These are phyloP conservation scores for Aspergillus asperescens DNA, from an alignment of 495 filamentous ascomycete species.

Conservation along the genomic window DNA sequence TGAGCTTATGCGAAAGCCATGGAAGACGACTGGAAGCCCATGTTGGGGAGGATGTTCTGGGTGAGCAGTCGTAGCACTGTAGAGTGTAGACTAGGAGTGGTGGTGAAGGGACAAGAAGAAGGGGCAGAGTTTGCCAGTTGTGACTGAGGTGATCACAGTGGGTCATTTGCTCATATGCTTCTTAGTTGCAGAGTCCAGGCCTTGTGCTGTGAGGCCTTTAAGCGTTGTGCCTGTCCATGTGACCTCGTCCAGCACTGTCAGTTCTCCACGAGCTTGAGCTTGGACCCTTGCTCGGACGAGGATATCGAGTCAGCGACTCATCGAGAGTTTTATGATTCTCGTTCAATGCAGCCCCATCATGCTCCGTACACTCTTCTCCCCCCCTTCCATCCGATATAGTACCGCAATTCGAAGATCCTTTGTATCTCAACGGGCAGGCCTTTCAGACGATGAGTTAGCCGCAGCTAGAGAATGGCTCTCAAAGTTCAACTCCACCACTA, in stretches of 20 bases:
- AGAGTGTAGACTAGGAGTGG: neutral
- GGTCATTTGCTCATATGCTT: neutral
- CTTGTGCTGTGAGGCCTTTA: neutral
- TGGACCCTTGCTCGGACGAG: neutral
- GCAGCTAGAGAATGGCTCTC: conserved; percentile 73
- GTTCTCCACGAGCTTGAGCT: neutral
- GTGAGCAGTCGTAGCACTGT: neutral
- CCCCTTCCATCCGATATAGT: conserved; percentile 7
- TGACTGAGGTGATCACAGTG: conserved; percentile 1
- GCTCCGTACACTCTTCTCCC: neutral
- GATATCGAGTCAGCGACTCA: no score
- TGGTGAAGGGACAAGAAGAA: conserved; percentile 1
- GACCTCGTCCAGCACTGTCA: neutral
- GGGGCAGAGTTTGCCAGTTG: neutral
- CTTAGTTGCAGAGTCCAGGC: conserved; percentile 3
- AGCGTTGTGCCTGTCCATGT: conserved; percentile 9
- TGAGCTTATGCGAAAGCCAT: conserved; percentile 3
- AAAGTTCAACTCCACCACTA: conserved; percentile 53
- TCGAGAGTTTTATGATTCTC: neutral
- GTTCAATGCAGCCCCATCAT: neutral
- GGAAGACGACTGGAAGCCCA: neutral
- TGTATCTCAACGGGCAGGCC: conserved; percentile 18
- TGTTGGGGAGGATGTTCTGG: neutral
- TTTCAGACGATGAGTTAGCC: conserved; percentile 50
- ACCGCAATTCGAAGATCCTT: conserved; percentile 17